Evolutionary conservation across 352 stramenopile genomes (phyloP).

Genomic region (Phytopythium chamaehyphon): DNA sequence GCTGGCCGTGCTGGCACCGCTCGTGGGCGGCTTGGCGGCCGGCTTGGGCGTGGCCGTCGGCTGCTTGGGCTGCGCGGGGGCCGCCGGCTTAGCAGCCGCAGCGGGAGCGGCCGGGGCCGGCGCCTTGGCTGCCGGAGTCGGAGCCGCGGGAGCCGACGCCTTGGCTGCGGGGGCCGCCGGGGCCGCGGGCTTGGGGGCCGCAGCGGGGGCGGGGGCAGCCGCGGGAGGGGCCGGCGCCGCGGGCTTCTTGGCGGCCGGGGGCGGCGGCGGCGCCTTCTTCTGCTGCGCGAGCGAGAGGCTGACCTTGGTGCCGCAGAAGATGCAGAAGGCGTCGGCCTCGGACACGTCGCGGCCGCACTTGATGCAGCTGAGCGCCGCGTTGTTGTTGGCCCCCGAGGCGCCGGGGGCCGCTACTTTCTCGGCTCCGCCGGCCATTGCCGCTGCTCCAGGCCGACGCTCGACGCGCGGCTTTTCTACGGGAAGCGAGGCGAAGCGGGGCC

Average conservation of each 20-base stretch:
- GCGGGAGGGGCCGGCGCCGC: conserved; percentile 5
- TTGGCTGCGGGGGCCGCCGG: conserved; percentile 12
- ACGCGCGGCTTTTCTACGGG: too few relatives aligned
- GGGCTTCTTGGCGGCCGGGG: conserved; percentile 18
- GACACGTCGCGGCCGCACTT: conserved; percentile 76
- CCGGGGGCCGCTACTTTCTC: conserved; percentile 47
- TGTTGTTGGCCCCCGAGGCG: conserved; percentile 20
- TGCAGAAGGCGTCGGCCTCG: conserved; percentile 77
- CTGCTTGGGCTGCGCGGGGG: background rate
- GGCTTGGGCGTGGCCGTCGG: conserved; percentile 3
- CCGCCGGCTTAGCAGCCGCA: conserved; percentile 9
- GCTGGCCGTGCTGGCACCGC: conserved; percentile 19
- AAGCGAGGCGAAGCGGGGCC: conserved; percentile 10
- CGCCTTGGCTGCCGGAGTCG: conserved; percentile 7
- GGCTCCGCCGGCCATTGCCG: conserved; percentile 56
- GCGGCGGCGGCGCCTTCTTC: conserved; percentile 20
- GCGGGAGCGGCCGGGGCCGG: conserved; percentile 8
- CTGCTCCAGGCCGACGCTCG: conserved; percentile 1
- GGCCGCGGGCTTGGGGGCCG: conserved; percentile 16
- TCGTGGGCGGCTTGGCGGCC: conserved; percentile 25
- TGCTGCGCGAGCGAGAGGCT: conserved; percentile 57
- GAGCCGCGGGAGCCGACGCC: conserved; percentile 8
- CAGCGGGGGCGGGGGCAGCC: conserved; percentile 5
- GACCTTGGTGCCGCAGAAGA: conserved; percentile 86
- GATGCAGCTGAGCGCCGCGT: conserved; percentile 58